A percentile compares a stretch with the other conserved stretches of the same genome.
phyloP scores from a whole-genome alignment of 306 rosid species.

The Ceratonia siliqua region DNA sequence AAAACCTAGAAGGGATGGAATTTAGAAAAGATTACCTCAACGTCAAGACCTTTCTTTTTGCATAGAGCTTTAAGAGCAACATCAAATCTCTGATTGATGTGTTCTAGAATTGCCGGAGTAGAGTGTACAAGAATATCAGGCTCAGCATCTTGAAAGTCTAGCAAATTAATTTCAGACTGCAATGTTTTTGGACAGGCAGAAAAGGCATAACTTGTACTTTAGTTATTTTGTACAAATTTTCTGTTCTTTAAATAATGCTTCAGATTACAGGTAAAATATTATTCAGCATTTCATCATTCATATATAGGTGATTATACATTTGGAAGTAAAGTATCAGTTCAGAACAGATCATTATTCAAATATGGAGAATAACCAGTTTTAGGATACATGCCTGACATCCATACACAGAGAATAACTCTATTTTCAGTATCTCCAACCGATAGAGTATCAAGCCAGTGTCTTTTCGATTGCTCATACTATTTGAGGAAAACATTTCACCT shows the following conservation, averaged over 20 bases:
- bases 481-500: constrained; percentile 43
- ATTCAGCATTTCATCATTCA: neutral
- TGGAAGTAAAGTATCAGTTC: neutral
- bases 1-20: constrained; percentile 12
- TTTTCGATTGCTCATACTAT: constrained; percentile 40
- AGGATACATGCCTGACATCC: constrained; percentile 83
- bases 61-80: constrained; percentile 80
- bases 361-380: constrained; percentile 20
- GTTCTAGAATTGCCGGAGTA: constrained; percentile 59
- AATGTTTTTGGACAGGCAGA: constrained; percentile 30
- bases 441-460: constrained; percentile 57
- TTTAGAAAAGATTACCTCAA: constrained; percentile 58
- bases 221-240: constrained; percentile 1
- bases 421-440: constrained; percentile 73
- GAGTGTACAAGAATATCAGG: constrained; percentile 78
- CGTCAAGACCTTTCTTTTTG: constrained; percentile 86
- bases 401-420: constrained; percentile 77
- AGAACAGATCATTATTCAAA: neutral
- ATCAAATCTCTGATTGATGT: constrained; percentile 47
- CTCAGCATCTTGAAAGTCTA: constrained; percentile 82
- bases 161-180: constrained; percentile 76
- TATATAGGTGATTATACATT: neutral
- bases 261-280: constrained; percentile 11
- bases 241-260: constrained; percentile 26
- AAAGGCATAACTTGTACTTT: constrained; percentile 21